These are phyloP conservation scores for Lepraria neglecta DNA, from an alignment of 495 filamentous ascomycete genomes.

Conservation along the genomic window DNA sequence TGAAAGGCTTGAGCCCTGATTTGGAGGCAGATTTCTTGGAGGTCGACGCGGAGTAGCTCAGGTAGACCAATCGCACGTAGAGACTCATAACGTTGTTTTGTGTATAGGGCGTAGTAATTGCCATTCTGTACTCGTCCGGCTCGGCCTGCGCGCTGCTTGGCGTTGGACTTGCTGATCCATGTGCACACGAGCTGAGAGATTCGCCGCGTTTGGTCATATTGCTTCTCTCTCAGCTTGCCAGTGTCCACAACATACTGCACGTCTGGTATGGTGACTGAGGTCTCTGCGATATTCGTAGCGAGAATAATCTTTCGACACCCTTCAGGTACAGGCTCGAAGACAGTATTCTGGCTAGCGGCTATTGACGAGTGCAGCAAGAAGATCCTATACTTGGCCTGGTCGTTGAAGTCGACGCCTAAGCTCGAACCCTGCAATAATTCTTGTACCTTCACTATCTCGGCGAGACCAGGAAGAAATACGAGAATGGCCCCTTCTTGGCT, in stretches of 20 bases:
- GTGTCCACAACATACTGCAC: constrained; percentile 52
- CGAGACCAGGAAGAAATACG: constrained; percentile 52
- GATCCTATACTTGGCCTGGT: constrained; percentile 41
- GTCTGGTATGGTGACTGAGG: constrained; percentile 55
- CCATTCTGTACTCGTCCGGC: constrained; percentile 54
- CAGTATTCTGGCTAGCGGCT: constrained; percentile 41
- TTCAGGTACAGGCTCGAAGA: constrained; percentile 40
- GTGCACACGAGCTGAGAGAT: constrained; percentile 43
- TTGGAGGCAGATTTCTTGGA: constrained; percentile 46
- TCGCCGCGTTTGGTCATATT: constrained; percentile 42
- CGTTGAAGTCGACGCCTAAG: constrained; percentile 42
- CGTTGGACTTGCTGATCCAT: constrained; percentile 51
- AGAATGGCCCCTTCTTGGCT: constrained; percentile 49
- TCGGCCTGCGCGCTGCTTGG: constrained; percentile 52
- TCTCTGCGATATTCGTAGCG: constrained; percentile 56
- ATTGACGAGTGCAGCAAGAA: constrained; percentile 48
- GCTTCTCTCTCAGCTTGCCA: constrained; percentile 48
- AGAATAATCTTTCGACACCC: constrained; percentile 53
- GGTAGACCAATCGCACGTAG: constrained; percentile 43
- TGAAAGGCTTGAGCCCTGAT: constrained; percentile 43
- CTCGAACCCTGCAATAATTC: constrained; percentile 27
- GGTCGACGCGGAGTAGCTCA: constrained; percentile 44
- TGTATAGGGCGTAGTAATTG: constrained; percentile 53
- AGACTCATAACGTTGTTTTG: constrained; percentile 42
- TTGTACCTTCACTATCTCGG: constrained; percentile 42